Evolutionary conservation across 345 rosid species (phyloP), one percentile per base, ranked within the genome.

Genomic region (Rhizophora apiculata): DNA sequence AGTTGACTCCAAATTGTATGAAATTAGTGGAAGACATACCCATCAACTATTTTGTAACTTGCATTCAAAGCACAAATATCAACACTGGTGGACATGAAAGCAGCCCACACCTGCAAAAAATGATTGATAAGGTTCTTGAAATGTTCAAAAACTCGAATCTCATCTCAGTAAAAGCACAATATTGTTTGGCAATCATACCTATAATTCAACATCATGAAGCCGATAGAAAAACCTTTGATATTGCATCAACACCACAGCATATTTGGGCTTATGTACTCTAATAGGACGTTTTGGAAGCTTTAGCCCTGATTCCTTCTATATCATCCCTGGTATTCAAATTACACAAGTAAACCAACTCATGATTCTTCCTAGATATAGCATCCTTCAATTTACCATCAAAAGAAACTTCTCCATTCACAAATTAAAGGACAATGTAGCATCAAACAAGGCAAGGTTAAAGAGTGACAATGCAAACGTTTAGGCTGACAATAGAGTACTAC

Each of bases 401-500:
- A 89, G 96, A 82, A 94, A 94, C 98, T 89, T 95, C 85, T 85
- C 89, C 89, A 96, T 89, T 91, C 93, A 89, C 78, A 76, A 80
- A 56, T 80, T 71, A 78, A 78, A 80, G 81, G 61, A 62, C 63
- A 81, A 63, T 20, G 68, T 67, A 9, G 6, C 9, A 34, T 34
- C 2, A 34, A 2, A 34, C 37, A 34, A 34, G 2, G 9, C 9
- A 77, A 59, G 27, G n/a, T 30, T 43, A 58, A 61, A 63, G 27
- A 80, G 65, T 64, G 39, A 31, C 13, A 11, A 60, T 1, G 74
- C 9, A 49, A 20, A 20, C 15, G 57, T 27, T 29, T 4, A 54
- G 11, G 13, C 7, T 54, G 24, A 31, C 34, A 31, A 31, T 6
- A 31, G 34, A 5, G 5, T 31, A 31, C 24, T 24, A 1, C 24